A percentile compares a stretch with the other conserved stretches of the same genome.
Evolutionary conservation across 768 basidiomycete species (phyloP).

Genomic region (Tricholoma furcatifolium): DNA sequence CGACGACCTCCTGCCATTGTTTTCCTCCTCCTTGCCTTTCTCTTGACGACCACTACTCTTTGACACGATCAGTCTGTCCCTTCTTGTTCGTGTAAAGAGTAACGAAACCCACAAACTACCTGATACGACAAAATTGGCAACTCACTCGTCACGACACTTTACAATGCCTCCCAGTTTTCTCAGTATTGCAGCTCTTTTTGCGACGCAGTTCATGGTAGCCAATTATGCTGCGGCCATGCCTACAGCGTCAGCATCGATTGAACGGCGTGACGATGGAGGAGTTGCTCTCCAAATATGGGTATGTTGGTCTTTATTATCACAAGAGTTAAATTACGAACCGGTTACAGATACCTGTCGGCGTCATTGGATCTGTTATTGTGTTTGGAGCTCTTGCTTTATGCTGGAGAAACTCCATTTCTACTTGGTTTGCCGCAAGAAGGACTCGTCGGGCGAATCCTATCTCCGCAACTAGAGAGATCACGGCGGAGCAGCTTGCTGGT

Average conservation of each 20-base stretch:
- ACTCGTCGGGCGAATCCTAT: background rate
- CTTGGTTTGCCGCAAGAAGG: constrained; percentile 1
- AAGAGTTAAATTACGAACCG: background rate
- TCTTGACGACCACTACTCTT: constrained; percentile 1
- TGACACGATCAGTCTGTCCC: background rate
- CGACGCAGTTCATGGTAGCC: background rate
- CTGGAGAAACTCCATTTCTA: background rate
- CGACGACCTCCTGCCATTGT: constrained; percentile 2
- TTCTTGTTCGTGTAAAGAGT: background rate
- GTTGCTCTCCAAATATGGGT: constrained; percentile 15
- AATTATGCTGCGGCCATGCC: constrained; percentile 14
- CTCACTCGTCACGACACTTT: background rate
- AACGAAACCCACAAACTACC: constrained; percentile 3
- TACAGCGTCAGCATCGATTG: background rate
- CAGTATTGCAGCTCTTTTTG: constrained; percentile 5
- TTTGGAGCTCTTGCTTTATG: constrained; percentile 1
- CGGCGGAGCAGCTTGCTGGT: constrained; percentile 59
- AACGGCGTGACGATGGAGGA: background rate
- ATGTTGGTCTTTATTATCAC: background rate
- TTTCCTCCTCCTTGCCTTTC: background rate
- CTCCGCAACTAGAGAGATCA: constrained; percentile 36
- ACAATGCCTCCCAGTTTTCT: background rate
- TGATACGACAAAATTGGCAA: background rate
- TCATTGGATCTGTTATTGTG: constrained; percentile 5
- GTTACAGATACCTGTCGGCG: constrained; percentile 15